These are phyloP conservation scores for Phytopythium vexans DNA, from an alignment of 352 stramenopile species.

Conservation along the genomic window DNA sequence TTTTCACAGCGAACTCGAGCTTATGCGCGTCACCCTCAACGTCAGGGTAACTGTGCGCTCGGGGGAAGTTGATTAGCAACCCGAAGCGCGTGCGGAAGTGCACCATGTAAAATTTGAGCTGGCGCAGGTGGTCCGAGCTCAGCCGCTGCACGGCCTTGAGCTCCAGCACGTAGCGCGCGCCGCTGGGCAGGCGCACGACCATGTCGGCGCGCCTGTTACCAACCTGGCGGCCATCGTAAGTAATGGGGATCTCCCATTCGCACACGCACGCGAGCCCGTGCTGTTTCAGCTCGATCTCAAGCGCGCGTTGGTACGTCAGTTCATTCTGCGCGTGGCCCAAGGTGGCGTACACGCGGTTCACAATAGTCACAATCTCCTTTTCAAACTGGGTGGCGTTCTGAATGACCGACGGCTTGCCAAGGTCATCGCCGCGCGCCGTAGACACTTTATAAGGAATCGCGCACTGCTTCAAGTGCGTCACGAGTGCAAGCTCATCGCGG, in stretches of 20 bases:
- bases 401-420: not conserved
- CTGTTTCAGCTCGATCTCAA: conserved; percentile 20
- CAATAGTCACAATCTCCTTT: conserved; percentile 5
- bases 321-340: conserved; percentile 33
- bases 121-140: conserved; percentile 18
- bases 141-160: conserved; percentile 32
- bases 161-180: conserved; percentile 27
- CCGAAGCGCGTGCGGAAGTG: conserved; percentile 28
- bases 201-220: conserved; percentile 28
- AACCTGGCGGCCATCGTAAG: conserved; percentile 23
- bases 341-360: conserved; percentile 25
- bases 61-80: conserved; percentile 43
- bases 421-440: not conserved
- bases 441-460: conserved; percentile 1
- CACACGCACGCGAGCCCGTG: conserved; percentile 22
- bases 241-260: conserved; percentile 30
- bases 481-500: not conserved
- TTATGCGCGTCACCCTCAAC: conserved; percentile 4
- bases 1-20: conserved; percentile 4
- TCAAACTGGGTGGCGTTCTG: conserved; percentile 6
- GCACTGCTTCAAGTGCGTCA: conserved; percentile 3
- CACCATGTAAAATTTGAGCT: conserved; percentile 41
- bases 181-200: conserved; percentile 16
- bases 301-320: conserved; percentile 32
- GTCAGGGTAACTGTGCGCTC: conserved; percentile 24